A percentile compares a stretch with the other conserved stretches of the same genome.
phyloP scores from a whole-genome alignment of 306 rosid genomes.

The Begonia masoniana region DNA sequence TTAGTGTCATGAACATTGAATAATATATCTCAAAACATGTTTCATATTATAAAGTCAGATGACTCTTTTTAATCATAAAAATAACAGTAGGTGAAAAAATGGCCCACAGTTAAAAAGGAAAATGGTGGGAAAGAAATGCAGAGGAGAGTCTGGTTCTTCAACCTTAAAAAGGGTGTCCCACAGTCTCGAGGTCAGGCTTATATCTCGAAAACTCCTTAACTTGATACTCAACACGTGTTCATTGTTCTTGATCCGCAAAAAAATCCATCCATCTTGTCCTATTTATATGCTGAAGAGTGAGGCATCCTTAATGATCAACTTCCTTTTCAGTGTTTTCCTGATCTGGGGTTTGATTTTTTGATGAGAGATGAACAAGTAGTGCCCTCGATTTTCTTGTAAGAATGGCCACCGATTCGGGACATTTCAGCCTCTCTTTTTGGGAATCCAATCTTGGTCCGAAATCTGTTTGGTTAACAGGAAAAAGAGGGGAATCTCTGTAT shows the following conservation, averaged over 20 bases:
- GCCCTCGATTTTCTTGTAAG: conserved; percentile 24
- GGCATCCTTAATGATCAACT: not conserved
- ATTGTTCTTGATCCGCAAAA: conserved; percentile 24
- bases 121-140: too few species aligned
- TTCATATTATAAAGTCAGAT: too few species aligned
- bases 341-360: not conserved
- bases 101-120: too few species aligned
- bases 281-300: not conserved
- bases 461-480: conserved; percentile 24
- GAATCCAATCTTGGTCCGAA: conserved; percentile 31
- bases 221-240: conserved; percentile 40
- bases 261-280: conserved; percentile 20
- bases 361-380: conserved; percentile 7
- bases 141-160: too few species aligned
- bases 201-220: too few species aligned
- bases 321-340: conserved; percentile 12
- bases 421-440: conserved; percentile 29
- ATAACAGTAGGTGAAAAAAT: too few species aligned
- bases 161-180: too few species aligned
- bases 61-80: too few species aligned
- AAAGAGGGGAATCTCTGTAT: not conserved
- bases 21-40: too few species aligned
- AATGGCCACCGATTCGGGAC: conserved; percentile 11
- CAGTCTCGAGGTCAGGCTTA: too few species aligned
- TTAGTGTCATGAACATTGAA: too few species aligned